Base-by-base conservation (phyloP, 139 green algal species). In the Chlorella sp. region DNA sequence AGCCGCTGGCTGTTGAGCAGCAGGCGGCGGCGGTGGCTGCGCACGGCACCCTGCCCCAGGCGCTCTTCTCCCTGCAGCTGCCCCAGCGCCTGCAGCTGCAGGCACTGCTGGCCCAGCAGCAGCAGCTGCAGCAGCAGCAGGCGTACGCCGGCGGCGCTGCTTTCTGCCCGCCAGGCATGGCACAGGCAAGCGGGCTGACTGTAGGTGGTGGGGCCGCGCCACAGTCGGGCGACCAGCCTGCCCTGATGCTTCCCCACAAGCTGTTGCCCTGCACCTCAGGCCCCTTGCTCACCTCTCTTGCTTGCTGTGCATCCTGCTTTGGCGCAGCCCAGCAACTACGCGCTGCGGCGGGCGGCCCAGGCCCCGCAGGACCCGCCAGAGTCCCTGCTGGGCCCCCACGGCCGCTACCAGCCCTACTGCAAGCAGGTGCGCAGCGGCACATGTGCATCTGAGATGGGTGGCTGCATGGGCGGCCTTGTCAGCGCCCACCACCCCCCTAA, bases 341-440 rank as follows among this genome's bases (percentile, higher is more conserved):
- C 51, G 51, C 51, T 60, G 51, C 51, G 51, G 51, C 51, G 51
- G 51, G 51, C 51, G 51, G 51, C 51, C 12, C 51, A 60, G 51
- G 51, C 51, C 11, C 51, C 51, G 25, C 70, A 78, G 26, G 70
- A 78, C 26, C 70, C 56, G 7, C 64, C 69, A 18, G 86, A 90
- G 67, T 47, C 3, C 23, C 63, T 90, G 23, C 21, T 75, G 21
- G 86, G 86, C 30, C 34, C 75, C 23, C 1, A 80, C 17, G 86
- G 86, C 15, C 34, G 55, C 4, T 90, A 88, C 78, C 82, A 90
- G 81, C 36, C 55, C 15, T 90, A 90, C 70, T 88, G 82, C 74
- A 56, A 68, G 70, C 87, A 89, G 68, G 76, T n/a, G 34, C 51
- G 57, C 13, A 32, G 28, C 21, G 72, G 34, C 72, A 20, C 51